Conservation (phyloP, 2,329 filamentous ascomycete species). For the Coleophoma eucalyptorum region DNA sequence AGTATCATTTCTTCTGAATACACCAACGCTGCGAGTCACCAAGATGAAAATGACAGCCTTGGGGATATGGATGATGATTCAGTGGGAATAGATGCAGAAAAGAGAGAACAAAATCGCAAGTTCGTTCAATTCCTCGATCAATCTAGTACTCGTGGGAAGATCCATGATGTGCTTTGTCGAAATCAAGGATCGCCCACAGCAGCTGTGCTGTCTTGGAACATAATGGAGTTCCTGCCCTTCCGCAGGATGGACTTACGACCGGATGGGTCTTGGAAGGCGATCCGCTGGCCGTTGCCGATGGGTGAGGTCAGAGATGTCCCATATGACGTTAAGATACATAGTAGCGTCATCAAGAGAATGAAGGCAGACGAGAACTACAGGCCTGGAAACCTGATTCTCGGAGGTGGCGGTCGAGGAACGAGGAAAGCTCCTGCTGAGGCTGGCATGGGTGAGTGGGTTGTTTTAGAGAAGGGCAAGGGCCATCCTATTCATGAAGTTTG, state of each 20-base stretch:
- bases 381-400: slow-evolving; percentile 57
- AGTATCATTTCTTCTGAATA: neutral
- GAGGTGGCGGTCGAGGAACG: slow-evolving; percentile 55
- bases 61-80: neutral
- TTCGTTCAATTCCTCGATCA: neutral
- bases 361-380: slow-evolving; percentile 44
- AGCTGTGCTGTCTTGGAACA: slow-evolving; percentile 49
- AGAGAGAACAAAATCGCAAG: neutral
- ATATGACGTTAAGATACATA: slow-evolving; percentile 49
- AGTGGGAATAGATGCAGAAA: neutral
- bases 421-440: slow-evolving; percentile 42
- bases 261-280: slow-evolving; percentile 56
- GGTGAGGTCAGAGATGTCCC: slow-evolving; percentile 60
- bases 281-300: slow-evolving; percentile 55
- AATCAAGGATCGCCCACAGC: slow-evolving; percentile 25
- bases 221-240: slow-evolving; percentile 62
- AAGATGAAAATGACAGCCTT: neutral
- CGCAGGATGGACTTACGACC: slow-evolving; percentile 55
- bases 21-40: neutral
- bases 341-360: slow-evolving; percentile 54
- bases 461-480: slow-evolving; percentile 39
- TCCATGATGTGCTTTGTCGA: slow-evolving; percentile 50
- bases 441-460: slow-evolving; percentile 52
- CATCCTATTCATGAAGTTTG: neutral
- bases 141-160: neutral